Evolutionary conservation across 495 filamentous ascomycete genomes (phyloP).

Genomic region (Hyaloscypha hepaticicola): DNA sequence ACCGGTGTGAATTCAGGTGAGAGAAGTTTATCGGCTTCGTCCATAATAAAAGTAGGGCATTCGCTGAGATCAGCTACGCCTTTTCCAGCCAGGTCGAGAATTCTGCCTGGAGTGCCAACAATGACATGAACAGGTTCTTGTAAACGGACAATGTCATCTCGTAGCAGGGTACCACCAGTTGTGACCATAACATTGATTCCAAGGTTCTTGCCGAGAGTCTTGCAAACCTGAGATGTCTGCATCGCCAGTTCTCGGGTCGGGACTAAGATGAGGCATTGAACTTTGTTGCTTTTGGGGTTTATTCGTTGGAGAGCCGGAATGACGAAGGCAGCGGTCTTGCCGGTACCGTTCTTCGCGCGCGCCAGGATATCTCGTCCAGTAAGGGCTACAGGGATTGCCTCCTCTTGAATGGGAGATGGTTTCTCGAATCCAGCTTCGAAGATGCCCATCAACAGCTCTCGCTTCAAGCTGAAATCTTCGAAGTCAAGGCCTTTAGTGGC

Average conservation of each 20-base stretch:
- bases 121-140: constrained; percentile 95
- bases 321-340: constrained; percentile 96
- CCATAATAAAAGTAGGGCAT: constrained; percentile 98
- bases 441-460: constrained; percentile 96
- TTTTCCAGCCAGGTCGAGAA: constrained; percentile 92
- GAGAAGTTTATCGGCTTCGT: constrained; percentile 96
- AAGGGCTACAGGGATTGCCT: constrained; percentile 93
- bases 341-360: constrained; percentile 96
- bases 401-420: constrained; percentile 98
- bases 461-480: constrained; percentile 92
- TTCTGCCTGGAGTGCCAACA: constrained; percentile 93
- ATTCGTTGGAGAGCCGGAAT: constrained; percentile 94
- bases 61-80: constrained; percentile 93
- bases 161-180: constrained; percentile 89
- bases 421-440: constrained; percentile 99
- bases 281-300: constrained; percentile 92
- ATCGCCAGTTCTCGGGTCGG: constrained; percentile 97
- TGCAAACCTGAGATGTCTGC: constrained; percentile 98
- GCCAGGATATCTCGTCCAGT: constrained; percentile 94
- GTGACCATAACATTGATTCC: constrained; percentile 99
- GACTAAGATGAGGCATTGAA: constrained; percentile 92
- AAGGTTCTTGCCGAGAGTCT: constrained; percentile 94
- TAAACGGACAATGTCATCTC: constrained; percentile 95
- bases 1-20: constrained; percentile 96
- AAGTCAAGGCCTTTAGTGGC: constrained; percentile 96